phyloP scores from a whole-genome alignment of 2,329 filamentous ascomycete genomes.

The Epichloe amarillans region DNA sequence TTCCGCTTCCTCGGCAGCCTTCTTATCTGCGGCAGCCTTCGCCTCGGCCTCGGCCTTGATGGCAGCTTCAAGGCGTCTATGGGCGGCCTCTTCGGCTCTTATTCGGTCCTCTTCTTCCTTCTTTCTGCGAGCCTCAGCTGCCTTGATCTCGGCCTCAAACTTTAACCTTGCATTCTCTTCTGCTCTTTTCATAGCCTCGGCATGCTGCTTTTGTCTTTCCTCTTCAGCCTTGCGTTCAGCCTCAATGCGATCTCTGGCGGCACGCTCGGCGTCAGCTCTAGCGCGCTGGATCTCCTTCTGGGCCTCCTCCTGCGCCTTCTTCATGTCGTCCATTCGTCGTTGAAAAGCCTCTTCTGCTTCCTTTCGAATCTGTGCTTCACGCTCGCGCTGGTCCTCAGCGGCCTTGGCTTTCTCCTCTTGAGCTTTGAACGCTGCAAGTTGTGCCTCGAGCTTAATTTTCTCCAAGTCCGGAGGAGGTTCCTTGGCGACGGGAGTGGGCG shows the following conservation, averaged over 20 bases:
- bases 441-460: conserved; percentile 44
- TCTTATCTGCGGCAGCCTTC: conserved; percentile 27
- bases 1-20: conserved; percentile 29
- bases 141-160: conserved; percentile 27
- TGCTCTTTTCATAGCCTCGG: conserved; percentile 21
- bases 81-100: conserved; percentile 35
- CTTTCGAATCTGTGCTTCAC: conserved; percentile 30
- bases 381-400: conserved; percentile 28
- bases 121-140: conserved; percentile 29
- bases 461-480: conserved; percentile 37
- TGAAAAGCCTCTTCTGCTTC: conserved; percentile 33
- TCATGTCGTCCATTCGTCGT: conserved; percentile 27
- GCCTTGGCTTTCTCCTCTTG: conserved; percentile 32
- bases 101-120: conserved; percentile 25
- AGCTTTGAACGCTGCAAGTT: conserved; percentile 38
- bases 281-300: conserved; percentile 34
- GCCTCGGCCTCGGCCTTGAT: conserved; percentile 28
- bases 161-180: conserved; percentile 24
- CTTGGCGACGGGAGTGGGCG: conserved; percentile 24
- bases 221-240: conserved; percentile 31
- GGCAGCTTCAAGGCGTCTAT: conserved; percentile 26
- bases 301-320: conserved; percentile 30
- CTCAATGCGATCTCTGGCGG: conserved; percentile 31
- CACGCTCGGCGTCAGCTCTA: conserved; percentile 30
- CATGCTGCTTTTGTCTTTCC: conserved; percentile 26